Base-by-base conservation (phyloP, 306 rosid species). In the Canavalia gladiata region DNA sequence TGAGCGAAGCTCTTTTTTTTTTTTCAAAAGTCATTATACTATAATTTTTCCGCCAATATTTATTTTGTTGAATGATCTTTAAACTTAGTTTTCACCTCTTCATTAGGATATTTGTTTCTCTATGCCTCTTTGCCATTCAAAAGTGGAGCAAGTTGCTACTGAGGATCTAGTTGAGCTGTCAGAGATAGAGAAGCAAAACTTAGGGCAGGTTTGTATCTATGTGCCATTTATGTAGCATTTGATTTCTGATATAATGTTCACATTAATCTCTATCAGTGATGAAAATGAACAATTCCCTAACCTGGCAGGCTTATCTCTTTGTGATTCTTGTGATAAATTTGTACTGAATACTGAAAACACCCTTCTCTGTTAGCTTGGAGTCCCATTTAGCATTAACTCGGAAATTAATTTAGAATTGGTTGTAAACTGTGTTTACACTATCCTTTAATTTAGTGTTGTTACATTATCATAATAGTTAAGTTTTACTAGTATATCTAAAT, bases 131-230 rank as follows among this genome's bases (percentile, higher is more conserved):
- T 95, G 97, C 90, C 88, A 45, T 79, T 93, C 99, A 12, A 92
- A 92, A 89, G 89, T 87, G 59, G 95, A 93, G 87, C 97, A 93
- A 81, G 94, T 84, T 46, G 79, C 89, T 18, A 84, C 90, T 13
- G 99, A 96, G 72, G 94, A 89, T 86, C 85, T 96, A 80, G 94
- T 88, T 79, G 99, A 96, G 82, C 96, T 96, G 78, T 93, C 98
- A 42, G 98, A 96, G 87, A 92, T 96, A 43, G 97, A 92, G 91
- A 94, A 91, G 84, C 93, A 90, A 65, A 92, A 93, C 81, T 81
- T 96, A 73, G 93, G 99, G 85, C 98, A 92, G 99, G 99, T 95
- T 79, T 76, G 78, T 84, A 68, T 80, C 78, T 58, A 1, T 37
- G 11, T 46, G n/a, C 68, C 46, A 41, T 70, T 75, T 11, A 45